phyloP scores from a whole-genome alignment of 163 green algal species.

The Coccomyxa subellipsoidea region DNA sequence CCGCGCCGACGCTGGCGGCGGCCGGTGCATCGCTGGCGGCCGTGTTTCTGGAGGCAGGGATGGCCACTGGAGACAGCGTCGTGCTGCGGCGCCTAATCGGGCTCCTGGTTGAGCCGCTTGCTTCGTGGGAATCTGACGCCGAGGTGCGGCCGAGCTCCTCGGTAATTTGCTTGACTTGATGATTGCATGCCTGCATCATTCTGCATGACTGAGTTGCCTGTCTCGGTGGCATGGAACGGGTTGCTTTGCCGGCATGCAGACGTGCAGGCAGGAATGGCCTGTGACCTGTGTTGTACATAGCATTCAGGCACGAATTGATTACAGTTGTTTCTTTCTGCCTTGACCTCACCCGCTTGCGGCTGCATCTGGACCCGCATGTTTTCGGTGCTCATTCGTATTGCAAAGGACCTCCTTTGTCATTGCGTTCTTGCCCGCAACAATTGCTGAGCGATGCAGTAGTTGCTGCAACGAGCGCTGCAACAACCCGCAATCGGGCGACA shows the following conservation, averaged over 20 bases:
- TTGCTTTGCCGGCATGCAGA: too few species aligned
- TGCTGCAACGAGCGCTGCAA: too few species aligned
- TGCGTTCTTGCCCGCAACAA: too few species aligned
- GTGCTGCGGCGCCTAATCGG: constrained; percentile 69
- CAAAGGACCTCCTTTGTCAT: too few species aligned
- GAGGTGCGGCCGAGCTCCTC: background rate
- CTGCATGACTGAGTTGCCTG: background rate
- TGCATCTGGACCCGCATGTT: too few species aligned
- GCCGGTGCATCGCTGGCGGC: constrained; percentile 65
- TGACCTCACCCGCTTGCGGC: too few species aligned
- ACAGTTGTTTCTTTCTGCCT: too few species aligned
- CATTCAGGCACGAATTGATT: too few species aligned
- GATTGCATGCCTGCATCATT: background rate
- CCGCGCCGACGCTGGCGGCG: constrained; percentile 41
- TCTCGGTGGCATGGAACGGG: background rate
- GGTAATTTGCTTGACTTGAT: background rate
- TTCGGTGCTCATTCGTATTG: too few species aligned
- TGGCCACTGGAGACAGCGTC: constrained; percentile 49
- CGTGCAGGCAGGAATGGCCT: background rate
- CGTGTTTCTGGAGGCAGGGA: constrained; percentile 56
- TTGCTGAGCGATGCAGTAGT: too few species aligned
- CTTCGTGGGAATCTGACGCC: constrained; percentile 27
- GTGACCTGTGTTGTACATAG: too few species aligned
- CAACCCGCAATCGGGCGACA: too few species aligned
- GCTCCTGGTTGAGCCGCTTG: constrained; percentile 59